Evolutionary conservation across 306 rosid species (phyloP), one percentile per base, ranked within the genome.

Genomic region (Corylus americana): DNA sequence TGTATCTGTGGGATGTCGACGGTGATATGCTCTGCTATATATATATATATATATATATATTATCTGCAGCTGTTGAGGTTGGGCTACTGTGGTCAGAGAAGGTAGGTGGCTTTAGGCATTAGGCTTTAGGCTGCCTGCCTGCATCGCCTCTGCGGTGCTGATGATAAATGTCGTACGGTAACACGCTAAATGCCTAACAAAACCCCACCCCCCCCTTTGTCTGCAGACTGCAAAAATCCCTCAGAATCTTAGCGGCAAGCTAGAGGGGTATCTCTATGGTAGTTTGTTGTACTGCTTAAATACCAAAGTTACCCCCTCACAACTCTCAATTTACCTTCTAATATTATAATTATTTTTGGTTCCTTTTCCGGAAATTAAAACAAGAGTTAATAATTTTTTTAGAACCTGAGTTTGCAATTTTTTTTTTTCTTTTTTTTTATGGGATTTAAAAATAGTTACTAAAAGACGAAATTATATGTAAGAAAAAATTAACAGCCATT

Each of bases 81-180:
- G 18, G 53, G 58, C 61, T 71, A 58, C 76, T 35, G 64, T 54
- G 50, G 17, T 18, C 17, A 1, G 54, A 37, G 53, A 6, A 3
- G 47, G 62, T 72, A 58, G 62, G 37, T 71, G 66, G 66, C 37
- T 22, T 25, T 10, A 59, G 35, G 35, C 35, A 2, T 31, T 31
- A 31, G 35, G 35, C 35, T 31, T 31, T 31, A 31, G 35, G 35
- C 35, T 31, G 35, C 35, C 35, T 1, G 35, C 35, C 35, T 31
- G 31, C 31, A 1, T 29, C 2, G 35, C 35, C 35, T 31, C 57
- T n/a, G 70, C 83, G 3, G 16, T 47, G 79, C 49, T 72, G 79
- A 76, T 84, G 82, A 35, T 73, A 55, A 11, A 13, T 11, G 51
- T 44, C 59, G 84, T 80, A 73, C 84, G 74, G 70, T 25, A 16